Evolutionary conservation across 805 yeast species (phyloP).

Genomic region (Lachancea thermotolerans): DNA sequence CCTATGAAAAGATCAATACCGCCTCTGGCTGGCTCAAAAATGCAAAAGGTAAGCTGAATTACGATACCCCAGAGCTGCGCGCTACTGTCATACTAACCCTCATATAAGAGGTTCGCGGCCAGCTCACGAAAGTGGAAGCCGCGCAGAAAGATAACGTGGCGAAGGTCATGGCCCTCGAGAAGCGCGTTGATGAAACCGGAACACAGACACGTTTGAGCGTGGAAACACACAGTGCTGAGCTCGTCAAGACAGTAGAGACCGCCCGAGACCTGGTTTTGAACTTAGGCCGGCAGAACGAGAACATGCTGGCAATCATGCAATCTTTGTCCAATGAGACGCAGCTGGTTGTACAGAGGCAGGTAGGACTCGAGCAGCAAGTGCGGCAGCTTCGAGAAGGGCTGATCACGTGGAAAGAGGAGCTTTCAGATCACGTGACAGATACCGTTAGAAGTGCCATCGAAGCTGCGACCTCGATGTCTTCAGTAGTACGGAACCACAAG

Average conservation of each 20-base stretch:
- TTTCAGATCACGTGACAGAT: background rate
- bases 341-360: constrained; percentile 12
- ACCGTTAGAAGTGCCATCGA: background rate
- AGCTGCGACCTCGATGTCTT: no score
- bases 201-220: no score
- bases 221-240: no score
- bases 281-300: constrained; percentile 7
- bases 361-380: constrained; percentile 10
- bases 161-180: no score
- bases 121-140: no score
- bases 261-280: constrained; percentile 1
- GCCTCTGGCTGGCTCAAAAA: constrained; percentile 7
- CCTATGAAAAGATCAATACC: constrained; percentile 9
- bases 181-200: no score
- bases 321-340: constrained; percentile 19
- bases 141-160: no score
- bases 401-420: background rate
- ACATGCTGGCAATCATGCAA: constrained; percentile 14
- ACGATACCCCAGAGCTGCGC: background rate
- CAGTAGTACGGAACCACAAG: no score
- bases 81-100: no score
- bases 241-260: background rate
- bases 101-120: no score
- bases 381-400: background rate
- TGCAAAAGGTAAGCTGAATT: constrained; percentile 12